Conservation (phyloP, 306 rosid genomes). For the Lathyrus oleraceus region DNA sequence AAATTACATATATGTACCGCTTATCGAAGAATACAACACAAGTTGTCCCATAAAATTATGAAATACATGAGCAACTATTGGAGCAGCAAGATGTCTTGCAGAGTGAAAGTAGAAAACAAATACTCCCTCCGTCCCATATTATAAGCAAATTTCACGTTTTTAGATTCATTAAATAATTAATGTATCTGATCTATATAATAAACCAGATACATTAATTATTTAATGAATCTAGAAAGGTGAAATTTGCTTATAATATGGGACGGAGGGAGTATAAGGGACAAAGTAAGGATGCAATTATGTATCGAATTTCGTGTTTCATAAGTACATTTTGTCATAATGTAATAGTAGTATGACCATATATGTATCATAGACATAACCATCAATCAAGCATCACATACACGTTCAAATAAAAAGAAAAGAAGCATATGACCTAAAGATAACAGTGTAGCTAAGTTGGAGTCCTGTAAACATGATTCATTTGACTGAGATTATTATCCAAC, state of each 20-base stretch:
- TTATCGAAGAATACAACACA: conserved; percentile 51
- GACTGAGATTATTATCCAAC: too few relatives aligned
- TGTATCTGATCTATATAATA: too few relatives aligned
- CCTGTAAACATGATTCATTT: conserved; percentile 56
- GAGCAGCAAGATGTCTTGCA: conserved; percentile 88
- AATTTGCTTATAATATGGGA: too few relatives aligned
- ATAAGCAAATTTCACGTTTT: too few relatives aligned
- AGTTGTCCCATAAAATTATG: too few relatives aligned
- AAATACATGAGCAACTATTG: conserved; percentile 73
- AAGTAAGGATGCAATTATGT: not conserved
- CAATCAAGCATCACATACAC: conserved; percentile 50
- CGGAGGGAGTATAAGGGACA: conserved; percentile 21
- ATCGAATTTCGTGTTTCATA: conserved; percentile 19
- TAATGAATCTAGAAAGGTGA: too few relatives aligned
- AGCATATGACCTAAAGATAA: conserved; percentile 91
- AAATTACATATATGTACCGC: conserved; percentile 49
- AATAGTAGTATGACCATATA: conserved; percentile 8
- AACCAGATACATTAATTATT: too few relatives aligned
- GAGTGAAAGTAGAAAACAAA: conserved; percentile 20
- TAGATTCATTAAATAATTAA: too few relatives aligned
- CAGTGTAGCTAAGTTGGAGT: conserved; percentile 91
- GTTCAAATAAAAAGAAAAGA: conserved; percentile 89
- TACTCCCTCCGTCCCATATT: too few relatives aligned
- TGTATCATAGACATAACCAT: conserved; percentile 23
- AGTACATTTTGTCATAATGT: not conserved